Base-by-base conservation (phyloP, 306 rosid genomes). In the Lathyrus oleraceus region DNA sequence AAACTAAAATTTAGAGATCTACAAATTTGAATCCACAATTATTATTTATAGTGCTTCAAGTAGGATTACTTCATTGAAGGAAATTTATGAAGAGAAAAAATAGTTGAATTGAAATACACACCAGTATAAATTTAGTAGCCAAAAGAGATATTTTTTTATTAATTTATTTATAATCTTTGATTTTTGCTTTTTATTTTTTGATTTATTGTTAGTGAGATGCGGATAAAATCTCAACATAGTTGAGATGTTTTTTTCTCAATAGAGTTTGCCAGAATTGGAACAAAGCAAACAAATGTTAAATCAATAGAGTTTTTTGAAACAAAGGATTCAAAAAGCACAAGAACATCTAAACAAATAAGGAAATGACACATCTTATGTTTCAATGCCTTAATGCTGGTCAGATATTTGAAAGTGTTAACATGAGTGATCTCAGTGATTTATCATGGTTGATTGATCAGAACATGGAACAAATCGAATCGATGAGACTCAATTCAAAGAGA, bases 271-370 rank as follows among this genome's bases (percentile, higher is more conserved):
- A 3, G 69, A 36, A 19, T 1, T 25, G 3, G 58, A 74, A 6
- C 76, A 75, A 25, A 40, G 69, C 28, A 70, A 71, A 21, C 74
- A 70, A 17, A 82, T 74, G 86, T 2, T 70, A 39, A 54, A 66
- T 36, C 76, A 82, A 3, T 71, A 78, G 64, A 66, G 51, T 7
- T 78, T 65, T 20, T 32, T 76, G 47, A 72, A 6, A 23, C 65
- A 78, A 17, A 21, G 47, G n/a, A 47, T 75, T 23, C 12, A 6
- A 7, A 79, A 79, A 35, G 6, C 44, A 0, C 54, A 76, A n/a
- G 79, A 76, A 5, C 78, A 75, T 7, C n/a, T 75, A 12, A 53
- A 52, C 38, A 78, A 70, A 38, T 3, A n/a, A 69, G 8, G 76
- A 82, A 52, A 56, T 72, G 43, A 2, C 28, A 10, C 20, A 2